Evolutionary conservation across 371 early-diverging fungal species (phyloP), one percentile per base, ranked within the genome.

Genomic region (Massospora cicadina): DNA sequence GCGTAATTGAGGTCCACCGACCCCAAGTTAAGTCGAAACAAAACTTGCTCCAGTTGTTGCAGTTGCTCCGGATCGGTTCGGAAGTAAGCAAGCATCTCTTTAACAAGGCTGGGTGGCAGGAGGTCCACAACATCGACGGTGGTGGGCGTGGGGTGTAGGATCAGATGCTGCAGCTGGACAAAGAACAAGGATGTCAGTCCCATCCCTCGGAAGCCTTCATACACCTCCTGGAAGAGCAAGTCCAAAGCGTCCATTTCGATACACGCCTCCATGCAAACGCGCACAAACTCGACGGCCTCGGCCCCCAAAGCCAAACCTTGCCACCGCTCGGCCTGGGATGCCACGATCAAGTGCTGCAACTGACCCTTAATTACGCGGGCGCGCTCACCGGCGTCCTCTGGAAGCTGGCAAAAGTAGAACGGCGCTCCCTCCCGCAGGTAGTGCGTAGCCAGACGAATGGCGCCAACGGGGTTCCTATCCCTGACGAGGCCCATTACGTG

Each of bases 381-480:
- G 21, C 63, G 21, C 25, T 17, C 10, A 10, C 25, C 26, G n/a
- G 27, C 2, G 30, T 53, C 25, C 10, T 10, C 27, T 2, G 63
- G 28, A n/a, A 63, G 29, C 17, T 25, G 43, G 2, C 54, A 63
- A 33, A 63, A 63, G 63, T 63, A 63, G 27, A 54, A 63, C 21
- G 21, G 24, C 17, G 54, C 13, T 2, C 63, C 63, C 2, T 63
- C 55, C 5, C 55, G 21, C n/a, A 63, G 29, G 29, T 63, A 63
- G 10, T 63, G 27, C 2, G 29, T 10, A 2, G 54, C 43, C 21
- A 63, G 27, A 10, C n/a, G 7, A 54, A 63, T 63, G 29, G 54
- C 55, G 23, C 21, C 55, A 25, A 43, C 43, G 29, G 63, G 27
- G 21, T 54, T 30, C 29, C 63, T 55, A 10, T 63, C 24, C 7